Base-by-base conservation (phyloP, 305 asterid species). In the Solanum hybrid region DNA sequence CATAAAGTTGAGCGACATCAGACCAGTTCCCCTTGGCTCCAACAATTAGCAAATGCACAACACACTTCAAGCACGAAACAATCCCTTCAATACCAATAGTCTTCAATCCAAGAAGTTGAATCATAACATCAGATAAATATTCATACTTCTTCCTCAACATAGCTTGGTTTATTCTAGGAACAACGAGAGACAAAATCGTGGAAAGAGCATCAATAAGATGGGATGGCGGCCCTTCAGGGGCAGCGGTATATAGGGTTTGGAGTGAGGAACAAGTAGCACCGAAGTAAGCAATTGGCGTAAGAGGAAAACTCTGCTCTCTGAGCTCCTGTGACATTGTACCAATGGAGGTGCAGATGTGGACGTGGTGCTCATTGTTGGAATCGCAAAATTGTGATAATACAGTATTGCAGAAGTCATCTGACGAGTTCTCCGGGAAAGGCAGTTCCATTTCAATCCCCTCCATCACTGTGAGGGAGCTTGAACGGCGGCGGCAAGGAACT, bases 241-340 rank as follows among this genome's bases (percentile, higher is more conserved):
- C 4, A 4, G 97, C 91, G 2, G 94, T 88, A 14, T 89, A 92
- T 61, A 96, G 92, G 90, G 95, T 93, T 77, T 94, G 93, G 24
- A 96, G 94, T 70, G 99, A 94, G 73, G 97, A 93, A 86, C 95
- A 96, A 5, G 99, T 94, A 89, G 96, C 96, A 61, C 98, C 97
- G 88, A 96, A 97, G 92, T 97, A 97, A 34, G 97, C 77, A 79
- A 94, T 27, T 32, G 97, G 95, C 2, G 94, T 93, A 87, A 94
- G 95, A 31, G 96, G 95, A 34, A 91, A 93, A 91, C 91, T 92
- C 57, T 94, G 96, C 88, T 97, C 99, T 82, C 91, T 94, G 32
- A 96, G 92, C 89, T 94, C 97, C 93, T 95, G 99, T 1, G 98
- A 90, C 92, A 96, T 96, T 92, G 96, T 93, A 83, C 98, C 98